These are phyloP conservation scores for Dactylorhiza incarnata DNA, from an alignment of 106 monocot species.

Conservation along the genomic window DNA sequence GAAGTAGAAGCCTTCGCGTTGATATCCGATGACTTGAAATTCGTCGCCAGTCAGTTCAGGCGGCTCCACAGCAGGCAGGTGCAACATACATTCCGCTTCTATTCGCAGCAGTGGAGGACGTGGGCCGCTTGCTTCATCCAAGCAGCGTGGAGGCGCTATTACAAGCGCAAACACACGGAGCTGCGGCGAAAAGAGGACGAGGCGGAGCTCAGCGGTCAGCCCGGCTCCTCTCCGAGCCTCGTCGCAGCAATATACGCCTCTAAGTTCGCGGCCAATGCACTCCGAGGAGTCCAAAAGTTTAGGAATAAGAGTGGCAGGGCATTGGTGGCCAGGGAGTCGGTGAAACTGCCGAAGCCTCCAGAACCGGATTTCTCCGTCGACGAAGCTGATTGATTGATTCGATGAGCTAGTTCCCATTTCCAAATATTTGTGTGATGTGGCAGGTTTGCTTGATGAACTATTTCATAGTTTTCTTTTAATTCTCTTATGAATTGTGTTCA, in stretches of 20 bases:
- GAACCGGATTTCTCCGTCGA: constrained; percentile 62
- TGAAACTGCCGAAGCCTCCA: constrained; percentile 42
- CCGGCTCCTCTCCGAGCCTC: constrained; percentile 21
- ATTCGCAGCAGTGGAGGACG: constrained; percentile 81
- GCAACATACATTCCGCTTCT: constrained; percentile 69
- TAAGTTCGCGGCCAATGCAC: constrained; percentile 55
- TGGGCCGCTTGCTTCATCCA: constrained; percentile 80
- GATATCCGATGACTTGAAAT: constrained; percentile 58
- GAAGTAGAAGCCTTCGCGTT: constrained; percentile 74
- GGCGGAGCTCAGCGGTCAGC: not conserved
- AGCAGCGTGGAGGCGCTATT: constrained; percentile 60
- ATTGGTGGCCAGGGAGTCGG: constrained; percentile 6
- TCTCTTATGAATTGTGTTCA: no score
- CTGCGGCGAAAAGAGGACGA: constrained; percentile 21
- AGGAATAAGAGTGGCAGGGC: constrained; percentile 20
- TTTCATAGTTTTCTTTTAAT: no score
- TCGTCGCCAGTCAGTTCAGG: constrained; percentile 69
- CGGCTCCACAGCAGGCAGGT: constrained; percentile 68
- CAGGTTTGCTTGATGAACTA: no score
- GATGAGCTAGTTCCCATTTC: not conserved
- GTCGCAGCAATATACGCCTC: constrained; percentile 56
- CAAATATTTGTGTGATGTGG: not conserved
- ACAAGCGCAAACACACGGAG: constrained; percentile 52
- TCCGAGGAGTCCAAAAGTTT: constrained; percentile 40
- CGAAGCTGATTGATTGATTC: constrained; percentile 9